phyloP scores from a whole-genome alignment of 164 flowering plant genomes.

The Vitis labrusca region DNA sequence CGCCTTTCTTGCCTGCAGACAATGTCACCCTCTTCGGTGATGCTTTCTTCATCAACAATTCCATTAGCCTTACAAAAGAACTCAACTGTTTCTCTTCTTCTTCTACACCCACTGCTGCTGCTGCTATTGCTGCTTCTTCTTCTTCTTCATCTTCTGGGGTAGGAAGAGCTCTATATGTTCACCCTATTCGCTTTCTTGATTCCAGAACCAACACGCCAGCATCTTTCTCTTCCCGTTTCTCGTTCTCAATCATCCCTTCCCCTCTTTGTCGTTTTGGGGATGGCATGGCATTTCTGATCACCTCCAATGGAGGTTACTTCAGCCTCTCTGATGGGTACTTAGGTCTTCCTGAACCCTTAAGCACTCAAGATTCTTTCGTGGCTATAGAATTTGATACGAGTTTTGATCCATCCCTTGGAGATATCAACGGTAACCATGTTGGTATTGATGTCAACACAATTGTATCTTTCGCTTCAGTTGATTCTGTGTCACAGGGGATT shows the following conservation, averaged over 20 bases:
- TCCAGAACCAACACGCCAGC: constrained; percentile 31
- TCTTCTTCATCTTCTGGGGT: constrained; percentile 20
- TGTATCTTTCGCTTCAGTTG: constrained; percentile 48
- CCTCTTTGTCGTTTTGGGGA: constrained; percentile 49
- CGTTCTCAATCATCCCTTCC: constrained; percentile 44
- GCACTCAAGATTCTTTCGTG: constrained; percentile 35
- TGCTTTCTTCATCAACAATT: constrained; percentile 32
- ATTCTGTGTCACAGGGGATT: constrained; percentile 39
- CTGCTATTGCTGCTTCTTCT: constrained; percentile 2
- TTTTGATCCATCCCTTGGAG: constrained; percentile 42
- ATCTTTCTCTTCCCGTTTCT: constrained; percentile 56
- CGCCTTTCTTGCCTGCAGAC: constrained; percentile 16
- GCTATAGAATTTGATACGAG: constrained; percentile 76
- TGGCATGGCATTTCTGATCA: constrained; percentile 62
- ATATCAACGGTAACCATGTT: constrained; percentile 63
- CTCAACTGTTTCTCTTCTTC: constrained; percentile 19
- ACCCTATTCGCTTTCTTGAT: constrained; percentile 66
- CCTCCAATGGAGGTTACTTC: constrained; percentile 34
- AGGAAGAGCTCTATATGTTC: constrained; percentile 57
- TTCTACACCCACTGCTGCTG: constrained; percentile 3
- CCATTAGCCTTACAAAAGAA: constrained; percentile 55
- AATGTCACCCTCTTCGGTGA: constrained; percentile 56
- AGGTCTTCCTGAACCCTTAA: constrained; percentile 36
- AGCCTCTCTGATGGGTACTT: constrained; percentile 35
- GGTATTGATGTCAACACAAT: constrained; percentile 49